Base-by-base conservation (phyloP, 352 stramenopile species). In the Pythium aristosporum region DNA sequence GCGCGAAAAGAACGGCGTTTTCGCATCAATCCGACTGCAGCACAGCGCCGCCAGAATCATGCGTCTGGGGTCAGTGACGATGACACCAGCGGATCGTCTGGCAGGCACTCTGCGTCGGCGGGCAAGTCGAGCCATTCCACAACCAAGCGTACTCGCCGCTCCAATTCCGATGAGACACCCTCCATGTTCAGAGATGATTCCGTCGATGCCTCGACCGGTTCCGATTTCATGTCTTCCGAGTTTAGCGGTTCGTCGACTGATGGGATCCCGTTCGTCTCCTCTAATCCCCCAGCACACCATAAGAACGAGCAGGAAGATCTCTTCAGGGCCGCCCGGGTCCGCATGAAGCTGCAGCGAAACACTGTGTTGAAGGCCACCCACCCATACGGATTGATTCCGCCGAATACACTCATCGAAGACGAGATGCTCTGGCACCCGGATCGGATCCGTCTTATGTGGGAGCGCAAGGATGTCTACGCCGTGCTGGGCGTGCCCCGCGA, bases 391-490 rank as follows among this genome's bases (percentile, higher is more conserved):
- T 57, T 61, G 57, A 76, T 63, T 49, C 64, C 62, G 23, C 63
- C 52, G 20, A 73, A 65, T 63, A 73, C 62, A 13, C 56, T 80
- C 12, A 71, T 91, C 9, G 80, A 91, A 47, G 79, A 80, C 44
- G 77, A 89, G 46, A 67, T 87, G 39, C 75, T 93, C 41, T 93
- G 84, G 84, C 80, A 93, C 36, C 82, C 84, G 10, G 80, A 88
- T 46, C 80, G 82, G 9, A 93, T 93, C 52, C 78, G 74, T 8
- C 74, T 86, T 56, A 92, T 92, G 84, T 92, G 81, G 84, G 80
- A 89, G 20, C 81, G 85, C 1, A 81, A 78, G 43, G 85, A 94
- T 52, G 80, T 90, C 37, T 82, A 90, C 48, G 85, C 83, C 11
- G 85, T 94, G 39, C 50, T 94, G 10, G 85, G 85, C 11, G 67